These are phyloP conservation scores for Gymnopilus junonius DNA, from an alignment of 768 basidiomycete species.

Conservation along the genomic window DNA sequence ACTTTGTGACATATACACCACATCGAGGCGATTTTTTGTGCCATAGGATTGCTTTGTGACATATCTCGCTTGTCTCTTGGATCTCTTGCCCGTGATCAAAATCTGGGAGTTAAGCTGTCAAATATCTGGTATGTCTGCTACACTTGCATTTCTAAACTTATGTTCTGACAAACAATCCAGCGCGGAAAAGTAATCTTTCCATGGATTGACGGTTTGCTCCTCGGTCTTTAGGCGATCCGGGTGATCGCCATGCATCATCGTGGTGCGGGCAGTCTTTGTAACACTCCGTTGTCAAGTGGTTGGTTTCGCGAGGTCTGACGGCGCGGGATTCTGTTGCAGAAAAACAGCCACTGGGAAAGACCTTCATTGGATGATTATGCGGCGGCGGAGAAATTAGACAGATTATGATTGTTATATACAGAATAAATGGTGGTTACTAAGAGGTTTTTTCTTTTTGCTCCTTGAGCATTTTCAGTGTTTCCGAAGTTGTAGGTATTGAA, in stretches of 20 bases:
- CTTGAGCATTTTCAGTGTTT: slow-evolving; percentile 39
- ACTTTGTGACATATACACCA: slow-evolving; percentile 1
- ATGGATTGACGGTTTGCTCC: neutral
- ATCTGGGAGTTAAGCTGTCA: neutral
- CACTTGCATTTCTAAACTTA: no score
- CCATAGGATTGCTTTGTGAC: neutral
- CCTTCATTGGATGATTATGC: neutral
- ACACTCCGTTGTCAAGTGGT: neutral
- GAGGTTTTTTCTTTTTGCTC: slow-evolving; percentile 21
- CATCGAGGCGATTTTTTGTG: neutral
- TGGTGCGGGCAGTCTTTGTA: neutral
- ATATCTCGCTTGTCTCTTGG: neutral
- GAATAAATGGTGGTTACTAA: slow-evolving; percentile 4
- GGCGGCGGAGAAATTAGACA: slow-evolving; percentile 8
- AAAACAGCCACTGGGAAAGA: neutral
- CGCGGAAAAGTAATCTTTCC: neutral
- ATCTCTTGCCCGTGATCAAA: neutral
- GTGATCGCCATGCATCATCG: neutral
- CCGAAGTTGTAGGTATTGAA: slow-evolving; percentile 41
- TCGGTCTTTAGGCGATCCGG: neutral
- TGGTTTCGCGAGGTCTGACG: neutral
- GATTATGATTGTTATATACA: slow-evolving; percentile 12
- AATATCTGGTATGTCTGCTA: neutral
- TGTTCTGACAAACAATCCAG: neutral
- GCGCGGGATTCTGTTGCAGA: neutral